Base-by-base conservation (phyloP, 345 rosid species). In the Carallia brachiata region DNA sequence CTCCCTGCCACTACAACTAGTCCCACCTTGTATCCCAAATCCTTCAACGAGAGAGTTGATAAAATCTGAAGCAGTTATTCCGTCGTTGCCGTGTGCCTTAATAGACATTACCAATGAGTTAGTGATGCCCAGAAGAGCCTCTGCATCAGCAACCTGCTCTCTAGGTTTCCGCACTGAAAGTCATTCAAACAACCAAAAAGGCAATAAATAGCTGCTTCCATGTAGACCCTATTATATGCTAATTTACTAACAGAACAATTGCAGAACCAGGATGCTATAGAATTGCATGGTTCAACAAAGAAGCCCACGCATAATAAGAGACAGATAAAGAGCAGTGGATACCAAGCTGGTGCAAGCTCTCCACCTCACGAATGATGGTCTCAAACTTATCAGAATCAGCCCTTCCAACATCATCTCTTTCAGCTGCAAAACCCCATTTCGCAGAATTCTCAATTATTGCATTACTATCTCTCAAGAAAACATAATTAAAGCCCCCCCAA, bases 111-210 rank as follows among this genome's bases (percentile, higher is more conserved):
- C 17, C 73, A 82, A 54, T 8, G 72, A 60, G 48, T 66, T 76
- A 30, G 85, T 61, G 15, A 84, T 75, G 61, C 62, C 76, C 67
- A 73, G 67, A 44, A 84, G 65, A 15, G 82, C 77, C 70, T 82
- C 82, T 23, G 85, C 88, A 76, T 84, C 88, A 52, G 77, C 78
- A 52, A 80, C 71, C 62, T 80, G 88, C 52, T 84, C 84, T 62
- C 79, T 73, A n/a, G 85, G 82, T 28, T 65, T 80, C 71, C 55
- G 76, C 2, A 84, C 88, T 84, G 84, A 68, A 70, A 73, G 61
- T 66, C 59, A 52, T 50, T 61, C 2, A 30, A 9, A 58, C 7
- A 60, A 36, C 3, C 15, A 52, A 50, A 5, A 18, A 23, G 23
- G 18, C 57, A 6, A 15, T 44, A 44, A 44, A 44, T 44, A 44